These are phyloP conservation scores for Penicillium capsulatum DNA, from an alignment of 2,329 filamentous ascomycete genomes.

Conservation along the genomic window DNA sequence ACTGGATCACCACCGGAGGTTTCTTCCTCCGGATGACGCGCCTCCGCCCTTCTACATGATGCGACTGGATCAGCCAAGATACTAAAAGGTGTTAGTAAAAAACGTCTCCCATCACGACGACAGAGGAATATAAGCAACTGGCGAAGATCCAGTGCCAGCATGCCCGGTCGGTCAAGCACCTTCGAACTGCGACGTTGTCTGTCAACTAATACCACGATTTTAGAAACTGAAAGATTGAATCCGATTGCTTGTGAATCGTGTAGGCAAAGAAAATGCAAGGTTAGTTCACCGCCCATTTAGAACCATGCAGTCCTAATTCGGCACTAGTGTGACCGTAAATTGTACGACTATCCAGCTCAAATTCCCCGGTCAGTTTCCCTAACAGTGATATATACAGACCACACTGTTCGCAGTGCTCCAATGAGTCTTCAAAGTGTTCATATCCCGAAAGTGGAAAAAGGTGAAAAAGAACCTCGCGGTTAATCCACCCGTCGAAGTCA, in stretches of 20 bases:
- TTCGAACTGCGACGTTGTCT: too few relatives aligned
- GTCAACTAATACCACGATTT: conserved; percentile 1
- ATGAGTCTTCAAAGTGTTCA: conserved; percentile 16
- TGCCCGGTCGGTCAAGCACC: too few relatives aligned
- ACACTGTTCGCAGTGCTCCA: conserved; percentile 18
- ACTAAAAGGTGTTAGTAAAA: too few relatives aligned
- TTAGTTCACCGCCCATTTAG: conserved; percentile 2
- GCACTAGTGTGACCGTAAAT: conserved; percentile 21
- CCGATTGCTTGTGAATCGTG: conserved; percentile 21
- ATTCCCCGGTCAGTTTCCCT: not conserved
- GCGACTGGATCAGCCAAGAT: conserved; percentile 1
- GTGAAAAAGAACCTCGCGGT: not conserved
- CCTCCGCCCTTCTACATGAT: not conserved
- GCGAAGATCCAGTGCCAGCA: conserved; percentile 5
- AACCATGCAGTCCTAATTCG: conserved; percentile 6
- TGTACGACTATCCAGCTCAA: conserved; percentile 13
- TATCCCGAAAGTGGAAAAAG: conserved; percentile 23
- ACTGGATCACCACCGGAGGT: conserved; percentile 9
- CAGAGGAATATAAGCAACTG: too few relatives aligned
- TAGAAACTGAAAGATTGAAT: conserved; percentile 12
- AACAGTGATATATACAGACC: conserved; percentile 9
- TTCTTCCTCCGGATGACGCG: conserved; percentile 12
- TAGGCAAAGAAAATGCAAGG: conserved; percentile 24
- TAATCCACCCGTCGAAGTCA: conserved; percentile 4
- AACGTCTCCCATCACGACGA: conserved; percentile 7